A percentile compares a stretch with the other conserved stretches of the same genome.
phyloP scores from a whole-genome alignment of 2,329 filamentous ascomycete species.

The Pseudonectria buxi region DNA sequence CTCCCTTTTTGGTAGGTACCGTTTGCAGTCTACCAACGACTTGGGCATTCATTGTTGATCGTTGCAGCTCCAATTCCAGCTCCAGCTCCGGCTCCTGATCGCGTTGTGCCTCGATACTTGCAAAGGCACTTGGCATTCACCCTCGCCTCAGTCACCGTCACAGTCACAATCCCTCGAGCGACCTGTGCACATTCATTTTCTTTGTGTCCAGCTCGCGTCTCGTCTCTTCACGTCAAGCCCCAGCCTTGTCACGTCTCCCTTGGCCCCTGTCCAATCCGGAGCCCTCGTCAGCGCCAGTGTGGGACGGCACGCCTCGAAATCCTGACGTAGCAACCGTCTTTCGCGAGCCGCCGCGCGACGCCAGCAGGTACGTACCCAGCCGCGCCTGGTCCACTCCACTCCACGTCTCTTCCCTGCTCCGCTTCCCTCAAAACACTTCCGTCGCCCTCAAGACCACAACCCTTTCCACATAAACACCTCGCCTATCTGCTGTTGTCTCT shows the following conservation, averaged over 20 bases:
- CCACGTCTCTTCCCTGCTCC: slow-evolving; percentile 25
- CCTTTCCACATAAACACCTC: slow-evolving; percentile 30
- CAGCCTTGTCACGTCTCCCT: slow-evolving; percentile 13
- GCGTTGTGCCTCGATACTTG: background rate
- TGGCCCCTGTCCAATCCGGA: slow-evolving; percentile 16
- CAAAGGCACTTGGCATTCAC: no score
- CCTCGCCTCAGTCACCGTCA: background rate
- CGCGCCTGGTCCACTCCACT: slow-evolving; percentile 24
- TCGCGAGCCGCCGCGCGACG: slow-evolving; percentile 25
- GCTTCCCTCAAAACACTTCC: slow-evolving; percentile 32
- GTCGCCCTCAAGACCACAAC: slow-evolving; percentile 26
- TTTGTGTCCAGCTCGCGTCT: background rate
- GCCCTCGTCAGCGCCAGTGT: slow-evolving; percentile 11
- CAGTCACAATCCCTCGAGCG: background rate
- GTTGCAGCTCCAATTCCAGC: slow-evolving; percentile 5
- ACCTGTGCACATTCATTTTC: background rate
- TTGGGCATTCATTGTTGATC: slow-evolving; percentile 1
- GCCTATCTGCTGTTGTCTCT: slow-evolving; percentile 17
- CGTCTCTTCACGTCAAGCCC: slow-evolving; percentile 12
- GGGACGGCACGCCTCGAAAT: slow-evolving; percentile 21
- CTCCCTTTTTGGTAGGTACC: slow-evolving; percentile 1
- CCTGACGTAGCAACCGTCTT: slow-evolving; percentile 26
- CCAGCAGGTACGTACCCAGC: slow-evolving; percentile 26
- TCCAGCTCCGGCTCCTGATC: no score
- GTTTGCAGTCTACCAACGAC: slow-evolving; percentile 2